Percentiles rank a stretch among this genome's conserved stretches.
These are phyloP conservation scores for Pythium plurisporium DNA, from an alignment of 352 stramenopile species.

Conservation along the genomic window DNA sequence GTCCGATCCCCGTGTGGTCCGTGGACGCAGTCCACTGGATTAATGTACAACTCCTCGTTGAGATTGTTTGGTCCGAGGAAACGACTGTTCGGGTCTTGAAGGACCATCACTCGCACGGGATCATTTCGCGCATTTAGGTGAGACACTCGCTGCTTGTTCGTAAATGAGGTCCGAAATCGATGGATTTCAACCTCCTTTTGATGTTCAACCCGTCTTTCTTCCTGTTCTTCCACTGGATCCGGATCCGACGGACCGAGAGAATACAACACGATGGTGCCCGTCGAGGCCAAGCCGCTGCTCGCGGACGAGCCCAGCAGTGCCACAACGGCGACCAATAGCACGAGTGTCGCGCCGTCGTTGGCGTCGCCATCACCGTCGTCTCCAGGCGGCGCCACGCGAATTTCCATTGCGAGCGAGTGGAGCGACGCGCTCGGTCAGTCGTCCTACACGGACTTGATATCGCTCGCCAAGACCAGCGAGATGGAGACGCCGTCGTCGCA, in stretches of 20 bases:
- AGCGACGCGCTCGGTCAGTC: neutral
- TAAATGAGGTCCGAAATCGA: too few relatives aligned
- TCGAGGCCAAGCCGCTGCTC: slow-evolving; percentile 39
- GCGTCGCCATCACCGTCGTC: too few relatives aligned
- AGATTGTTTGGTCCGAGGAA: too few relatives aligned
- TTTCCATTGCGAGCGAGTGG: slow-evolving; percentile 11
- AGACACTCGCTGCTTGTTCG: too few relatives aligned
- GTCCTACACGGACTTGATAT: slow-evolving; percentile 45
- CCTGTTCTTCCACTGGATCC: slow-evolving; percentile 6
- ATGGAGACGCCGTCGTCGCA: too few relatives aligned
- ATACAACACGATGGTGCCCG: slow-evolving; percentile 22
- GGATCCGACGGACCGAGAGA: neutral
- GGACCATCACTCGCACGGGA: slow-evolving; percentile 17
- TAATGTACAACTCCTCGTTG: too few relatives aligned
- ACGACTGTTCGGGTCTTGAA: slow-evolving; percentile 16
- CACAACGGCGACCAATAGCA: neutral
- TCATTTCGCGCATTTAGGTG: too few relatives aligned
- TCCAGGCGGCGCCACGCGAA: slow-evolving; percentile 8
- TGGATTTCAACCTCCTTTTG: neutral
- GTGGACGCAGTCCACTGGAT: too few relatives aligned
- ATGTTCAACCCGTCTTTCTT: neutral
- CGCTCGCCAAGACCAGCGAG: slow-evolving; percentile 18
- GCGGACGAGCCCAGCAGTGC: slow-evolving; percentile 26
- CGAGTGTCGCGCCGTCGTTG: too few relatives aligned
- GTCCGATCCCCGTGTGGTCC: too few relatives aligned